Base-by-base conservation (phyloP, 2,329 filamentous ascomycete genomes). In the Ophiosphaerella herpotricha region DNA sequence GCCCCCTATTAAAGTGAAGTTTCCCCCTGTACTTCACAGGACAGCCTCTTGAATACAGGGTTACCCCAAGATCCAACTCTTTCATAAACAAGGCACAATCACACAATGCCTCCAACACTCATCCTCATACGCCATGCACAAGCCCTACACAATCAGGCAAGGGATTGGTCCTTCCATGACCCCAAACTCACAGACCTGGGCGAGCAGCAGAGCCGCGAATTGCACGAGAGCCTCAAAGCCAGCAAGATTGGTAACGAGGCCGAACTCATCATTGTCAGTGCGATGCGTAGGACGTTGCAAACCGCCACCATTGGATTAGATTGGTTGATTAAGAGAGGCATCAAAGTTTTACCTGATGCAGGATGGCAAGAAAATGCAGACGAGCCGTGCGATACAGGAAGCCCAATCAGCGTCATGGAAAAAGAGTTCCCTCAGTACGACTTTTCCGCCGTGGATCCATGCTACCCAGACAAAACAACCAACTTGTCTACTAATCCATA, bases 211-310 rank as follows among this genome's bases (percentile, higher is more conserved):
- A 76, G 73, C 56, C 56, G 61, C 39, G 66, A 74, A 45, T 59
- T 78, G 21, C 66, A 74, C 46, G 63, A 69, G 29, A 71, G 70
- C 35, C 57, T 78, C 14, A 69, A 70, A 52, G 51, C 66, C 6
- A 64, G 63, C 40, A 57, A 70, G 37, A 68, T 78, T 32, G 73
- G 70, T 13, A 64, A 74, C 16, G 74, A 80, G 43, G 74, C 82
- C 8, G 79, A 80, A 14, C 71, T 80, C 24, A 82, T 89, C 45
- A 64, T 89, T 29, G 81, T 83, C 41, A 87, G 84, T 61, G 83
- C 86, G 1, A 86, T 88, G 83, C 75, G 78, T 13, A 78, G 86
- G 26, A 88, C 85, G 1, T 74, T 88, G 26, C 83, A 89, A 70
- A 89, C 86, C 1, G 81, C 85, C 1, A 73, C 80, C 36, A 74